Evolutionary conservation across 768 basidiomycete species (phyloP).

Genomic region (Inosperma sp.): DNA sequence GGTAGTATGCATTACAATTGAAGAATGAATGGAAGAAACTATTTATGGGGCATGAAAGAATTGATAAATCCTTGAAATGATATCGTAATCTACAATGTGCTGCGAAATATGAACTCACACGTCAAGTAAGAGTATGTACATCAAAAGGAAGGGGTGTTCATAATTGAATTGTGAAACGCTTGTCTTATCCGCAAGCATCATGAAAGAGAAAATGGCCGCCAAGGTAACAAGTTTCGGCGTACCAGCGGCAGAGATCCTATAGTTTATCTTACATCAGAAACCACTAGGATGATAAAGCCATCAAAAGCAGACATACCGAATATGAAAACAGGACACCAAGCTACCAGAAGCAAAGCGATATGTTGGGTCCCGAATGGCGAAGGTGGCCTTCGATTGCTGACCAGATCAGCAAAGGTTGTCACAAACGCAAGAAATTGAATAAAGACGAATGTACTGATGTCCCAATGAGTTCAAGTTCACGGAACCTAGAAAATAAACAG

Average conservation of each 20-base stretch:
- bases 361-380: slow-evolving; percentile 63
- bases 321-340: slow-evolving; percentile 55
- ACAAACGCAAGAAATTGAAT: slow-evolving; percentile 47
- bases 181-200: neutral
- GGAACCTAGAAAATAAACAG: neutral
- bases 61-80: too few relatives aligned
- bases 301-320: slow-evolving; percentile 39
- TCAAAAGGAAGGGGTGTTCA: neutral
- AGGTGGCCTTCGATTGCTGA: slow-evolving; percentile 33
- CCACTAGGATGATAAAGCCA: neutral
- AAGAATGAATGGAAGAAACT: too few relatives aligned
- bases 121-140: neutral
- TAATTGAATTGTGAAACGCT: neutral
- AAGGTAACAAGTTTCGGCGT: slow-evolving; percentile 36
- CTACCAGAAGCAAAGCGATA: slow-evolving; percentile 51
- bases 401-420: slow-evolving; percentile 50
- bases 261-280: too few relatives aligned
- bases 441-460: slow-evolving; percentile 39
- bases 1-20: too few relatives aligned
- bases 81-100: too few relatives aligned
- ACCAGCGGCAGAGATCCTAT: slow-evolving; percentile 36
- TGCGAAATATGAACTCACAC: too few relatives aligned
- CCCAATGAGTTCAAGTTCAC: neutral
- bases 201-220: slow-evolving; percentile 21
- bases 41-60: too few relatives aligned